phyloP scores from a whole-genome alignment of 139 green algal genomes.

The Micractinium sp. region DNA sequence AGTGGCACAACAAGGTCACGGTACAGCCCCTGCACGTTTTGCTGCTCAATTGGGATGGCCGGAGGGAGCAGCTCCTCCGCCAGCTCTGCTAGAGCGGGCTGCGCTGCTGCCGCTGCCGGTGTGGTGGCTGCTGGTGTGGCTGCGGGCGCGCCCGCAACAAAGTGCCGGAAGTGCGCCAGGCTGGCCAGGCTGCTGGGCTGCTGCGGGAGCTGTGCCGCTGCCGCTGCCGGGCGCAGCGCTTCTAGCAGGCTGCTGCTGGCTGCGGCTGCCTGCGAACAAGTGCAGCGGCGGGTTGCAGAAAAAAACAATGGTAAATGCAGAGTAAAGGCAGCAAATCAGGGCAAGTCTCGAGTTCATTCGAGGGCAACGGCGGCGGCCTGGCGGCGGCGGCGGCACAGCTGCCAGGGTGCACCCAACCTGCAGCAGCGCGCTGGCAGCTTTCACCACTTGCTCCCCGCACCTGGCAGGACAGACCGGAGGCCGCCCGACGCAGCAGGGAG shows the following conservation, averaged over 20 bases:
- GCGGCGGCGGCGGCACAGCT: background rate
- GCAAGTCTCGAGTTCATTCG: no score
- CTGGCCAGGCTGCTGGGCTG: background rate
- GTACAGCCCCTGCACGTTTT: constrained; percentile 23
- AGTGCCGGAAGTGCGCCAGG: constrained; percentile 1
- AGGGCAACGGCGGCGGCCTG: no score
- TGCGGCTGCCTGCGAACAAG: background rate
- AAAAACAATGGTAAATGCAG: background rate
- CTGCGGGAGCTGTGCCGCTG: constrained; percentile 6
- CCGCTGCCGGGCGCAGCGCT: background rate
- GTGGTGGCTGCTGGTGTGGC: background rate
- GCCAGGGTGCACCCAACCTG: background rate
- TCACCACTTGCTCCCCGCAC: background rate
- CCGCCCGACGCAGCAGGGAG: constrained; percentile 7
- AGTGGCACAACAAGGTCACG: constrained; percentile 36
- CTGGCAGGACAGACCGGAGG: constrained; percentile 3
- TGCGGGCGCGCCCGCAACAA: background rate
- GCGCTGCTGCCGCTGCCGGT: constrained; percentile 7
- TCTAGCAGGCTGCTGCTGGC: constrained; percentile 7
- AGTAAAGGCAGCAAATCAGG: background rate
- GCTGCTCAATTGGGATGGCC: constrained; percentile 22
- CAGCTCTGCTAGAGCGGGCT: constrained; percentile 1
- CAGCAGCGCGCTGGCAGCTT: no score
- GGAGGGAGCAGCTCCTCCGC: background rate
- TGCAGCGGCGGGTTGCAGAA: no score